A percentile compares a stretch with the other conserved stretches of the same genome.
Evolutionary conservation across 2,329 filamentous ascomycete genomes (phyloP).

Genomic region (Colletotrichum chlorophyti): DNA sequence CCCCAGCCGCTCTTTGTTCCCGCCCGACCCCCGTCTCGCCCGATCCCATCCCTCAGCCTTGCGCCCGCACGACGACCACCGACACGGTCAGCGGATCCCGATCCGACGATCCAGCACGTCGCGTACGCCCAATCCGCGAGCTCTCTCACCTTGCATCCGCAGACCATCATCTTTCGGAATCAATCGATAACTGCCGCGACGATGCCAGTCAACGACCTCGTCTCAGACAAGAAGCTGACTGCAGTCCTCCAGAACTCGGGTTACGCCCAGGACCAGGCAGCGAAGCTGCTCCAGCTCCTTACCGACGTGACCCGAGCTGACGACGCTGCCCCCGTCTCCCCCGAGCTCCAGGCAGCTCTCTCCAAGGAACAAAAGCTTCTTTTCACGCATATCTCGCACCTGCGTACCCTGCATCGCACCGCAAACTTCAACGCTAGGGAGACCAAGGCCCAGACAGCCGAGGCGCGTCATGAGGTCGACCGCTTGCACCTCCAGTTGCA

Average conservation of each 20-base stretch:
- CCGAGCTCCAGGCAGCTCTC: slow-evolving; percentile 62
- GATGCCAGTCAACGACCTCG: slow-evolving; percentile 48
- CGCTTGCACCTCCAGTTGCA: slow-evolving; percentile 90
- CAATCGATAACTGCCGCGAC: background rate
- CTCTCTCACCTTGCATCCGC: background rate
- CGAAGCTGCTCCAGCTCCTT: slow-evolving; percentile 65
- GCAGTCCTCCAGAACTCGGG: slow-evolving; percentile 76
- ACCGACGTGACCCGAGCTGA: slow-evolving; percentile 50
- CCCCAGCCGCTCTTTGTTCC: slow-evolving; percentile 8
- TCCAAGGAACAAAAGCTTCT: slow-evolving; percentile 82
- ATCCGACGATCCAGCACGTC: background rate
- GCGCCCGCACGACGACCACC: background rate
- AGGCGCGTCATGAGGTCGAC: slow-evolving; percentile 90
- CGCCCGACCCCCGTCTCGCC: background rate
- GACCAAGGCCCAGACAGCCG: slow-evolving; percentile 85
- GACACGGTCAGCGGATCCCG: too few relatives aligned
- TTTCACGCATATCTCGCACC: slow-evolving; percentile 77
- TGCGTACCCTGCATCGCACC: slow-evolving; percentile 83
- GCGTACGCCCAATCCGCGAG: background rate
- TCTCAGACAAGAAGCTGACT: slow-evolving; percentile 59
- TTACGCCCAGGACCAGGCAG: slow-evolving; percentile 75
- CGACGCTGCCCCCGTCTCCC: slow-evolving; percentile 46
- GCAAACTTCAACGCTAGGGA: slow-evolving; percentile 82
- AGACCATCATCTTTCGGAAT: too few relatives aligned
- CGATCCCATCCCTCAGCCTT: slow-evolving; percentile 2